Conservation (phyloP, 2,329 filamentous ascomycete genomes). For the Fusarium pseudocircinatum region DNA sequence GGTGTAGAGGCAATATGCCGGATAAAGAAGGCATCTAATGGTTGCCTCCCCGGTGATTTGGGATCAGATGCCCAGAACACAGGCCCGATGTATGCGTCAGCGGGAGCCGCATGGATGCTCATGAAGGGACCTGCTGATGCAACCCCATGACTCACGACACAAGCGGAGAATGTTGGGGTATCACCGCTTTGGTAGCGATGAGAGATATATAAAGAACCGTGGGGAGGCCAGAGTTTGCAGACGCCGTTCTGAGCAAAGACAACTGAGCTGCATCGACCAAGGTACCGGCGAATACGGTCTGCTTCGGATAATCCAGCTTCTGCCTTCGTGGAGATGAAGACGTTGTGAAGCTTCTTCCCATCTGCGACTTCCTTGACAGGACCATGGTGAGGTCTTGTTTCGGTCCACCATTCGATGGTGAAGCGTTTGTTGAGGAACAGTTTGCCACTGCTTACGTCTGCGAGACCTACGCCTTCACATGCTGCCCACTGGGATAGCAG, state of each 20-base stretch:
- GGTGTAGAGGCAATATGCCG: not conserved
- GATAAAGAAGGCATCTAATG: not conserved
- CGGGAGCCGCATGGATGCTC: slow-evolving; percentile 1
- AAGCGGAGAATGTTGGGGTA: not conserved
- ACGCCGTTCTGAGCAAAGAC: slow-evolving; percentile 15
- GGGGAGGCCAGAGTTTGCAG: slow-evolving; percentile 15
- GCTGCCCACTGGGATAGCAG: not conserved
- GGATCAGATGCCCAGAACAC: not conserved
- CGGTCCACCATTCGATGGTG: slow-evolving; percentile 11
- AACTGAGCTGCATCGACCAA: not conserved
- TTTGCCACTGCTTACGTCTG: not conserved
- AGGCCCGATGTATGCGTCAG: slow-evolving; percentile 5
- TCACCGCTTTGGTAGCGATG: not conserved
- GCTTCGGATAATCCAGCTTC: not conserved
- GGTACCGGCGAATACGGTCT: not conserved
- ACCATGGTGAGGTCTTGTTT: not conserved
- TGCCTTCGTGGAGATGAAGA: slow-evolving; percentile 14
- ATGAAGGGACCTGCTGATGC: slow-evolving; percentile 4
- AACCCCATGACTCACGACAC: slow-evolving; percentile 9
- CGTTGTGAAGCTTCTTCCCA: not conserved
- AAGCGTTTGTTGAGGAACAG: slow-evolving; percentile 1
- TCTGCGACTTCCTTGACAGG: slow-evolving; percentile 4
- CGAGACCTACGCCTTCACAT: not conserved
- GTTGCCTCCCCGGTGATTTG: not conserved
- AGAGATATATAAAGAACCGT: not conserved